phyloP scores from a whole-genome alignment of 495 filamentous ascomycete genomes.

The Tuber umbilicatum region DNA sequence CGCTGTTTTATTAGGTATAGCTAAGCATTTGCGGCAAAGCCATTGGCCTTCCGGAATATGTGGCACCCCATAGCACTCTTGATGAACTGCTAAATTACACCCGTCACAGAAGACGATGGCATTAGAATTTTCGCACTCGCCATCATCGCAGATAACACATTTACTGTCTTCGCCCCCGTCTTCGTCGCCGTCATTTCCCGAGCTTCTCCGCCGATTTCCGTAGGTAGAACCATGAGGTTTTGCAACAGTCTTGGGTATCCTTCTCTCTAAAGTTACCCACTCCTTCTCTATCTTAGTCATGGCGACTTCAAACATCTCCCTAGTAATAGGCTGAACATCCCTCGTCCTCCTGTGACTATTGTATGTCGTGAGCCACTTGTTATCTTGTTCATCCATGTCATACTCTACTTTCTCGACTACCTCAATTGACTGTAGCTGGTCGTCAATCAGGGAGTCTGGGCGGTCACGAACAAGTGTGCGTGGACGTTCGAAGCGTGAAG shows the following conservation, averaged over 20 bases:
- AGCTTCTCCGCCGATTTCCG: slow-evolving; percentile 51
- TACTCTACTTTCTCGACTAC: slow-evolving; percentile 80
- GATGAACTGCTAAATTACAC: slow-evolving; percentile 94
- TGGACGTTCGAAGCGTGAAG: slow-evolving; percentile 73
- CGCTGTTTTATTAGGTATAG: slow-evolving; percentile 82
- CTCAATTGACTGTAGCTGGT: slow-evolving; percentile 42
- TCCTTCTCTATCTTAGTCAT: slow-evolving; percentile 99
- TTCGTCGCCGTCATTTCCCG: slow-evolving; percentile 73
- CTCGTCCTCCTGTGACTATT: slow-evolving; percentile 67
- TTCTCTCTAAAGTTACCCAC: slow-evolving; percentile 92
- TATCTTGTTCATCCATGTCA: slow-evolving; percentile 99
- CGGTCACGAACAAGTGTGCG: slow-evolving; percentile 67
- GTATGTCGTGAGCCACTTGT: slow-evolving; percentile 82
- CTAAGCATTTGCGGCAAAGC: slow-evolving; percentile 93
- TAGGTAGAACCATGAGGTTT: slow-evolving; percentile 91
- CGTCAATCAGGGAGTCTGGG: slow-evolving; percentile 36
- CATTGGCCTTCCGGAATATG: slow-evolving; percentile 99
- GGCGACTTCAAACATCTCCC: slow-evolving; percentile 90
- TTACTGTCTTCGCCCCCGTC: slow-evolving; percentile 96
- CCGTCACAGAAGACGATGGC: slow-evolving; percentile 99
- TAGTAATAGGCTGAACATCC: slow-evolving; percentile 72
- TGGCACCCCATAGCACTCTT: slow-evolving; percentile 98
- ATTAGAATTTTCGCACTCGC: slow-evolving; percentile 98
- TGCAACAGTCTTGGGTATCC: slow-evolving; percentile 90
- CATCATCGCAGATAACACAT: slow-evolving; percentile 96